Base-by-base conservation (phyloP, 495 filamentous ascomycete species). In the Tuber borchii region DNA sequence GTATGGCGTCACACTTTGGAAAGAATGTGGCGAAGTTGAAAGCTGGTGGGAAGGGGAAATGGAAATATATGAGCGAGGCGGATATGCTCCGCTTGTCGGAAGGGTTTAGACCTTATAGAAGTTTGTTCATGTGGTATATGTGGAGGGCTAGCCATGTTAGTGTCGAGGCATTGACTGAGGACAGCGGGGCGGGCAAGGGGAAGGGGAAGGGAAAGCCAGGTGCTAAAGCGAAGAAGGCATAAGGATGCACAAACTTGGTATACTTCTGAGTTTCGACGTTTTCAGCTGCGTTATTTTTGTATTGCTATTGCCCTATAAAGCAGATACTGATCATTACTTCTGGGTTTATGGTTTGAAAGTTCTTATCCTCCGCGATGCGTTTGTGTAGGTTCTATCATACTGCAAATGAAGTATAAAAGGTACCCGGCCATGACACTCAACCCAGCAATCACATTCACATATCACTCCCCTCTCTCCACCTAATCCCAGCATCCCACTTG, bases 61-160 rank as follows among this genome's bases (percentile, higher is more conserved):
- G 93, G 90, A 98, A 97, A 86, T 99, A 97, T 82, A 95, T 97
- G 93, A 87, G 87, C 19, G 95, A 99, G 84, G 88, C 88, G 74
- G 95, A 99, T 79, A 98, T 99, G 95, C 83, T 91, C 79, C 90
- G 94, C 79, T 84, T 91, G 72, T 90, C 92, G 4, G 92, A 91
- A 16, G 89, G 88, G 82, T 99, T 97, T 82, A 87, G 51, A 20
- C 78, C 78, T 75, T 79, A 79, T 45, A 79, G 78, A 73, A 79
- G 78, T 79, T 45, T 79, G 26, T 79, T 79, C 44, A 79, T 79
- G 78, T 79, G 77, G 77, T 79, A 79, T 48, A 37, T 79, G 46
- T 79, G 78, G 78, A 79, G 75, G 69, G 77, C 78, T 7, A 79
- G 78, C 31, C 65, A 79, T 31, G 78, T 79, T 43, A 79, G 72